Evolutionary conservation across 805 yeast species (phyloP), one percentile per base, ranked within the genome.

Genomic region (Zygosaccharomyces rouxii): DNA sequence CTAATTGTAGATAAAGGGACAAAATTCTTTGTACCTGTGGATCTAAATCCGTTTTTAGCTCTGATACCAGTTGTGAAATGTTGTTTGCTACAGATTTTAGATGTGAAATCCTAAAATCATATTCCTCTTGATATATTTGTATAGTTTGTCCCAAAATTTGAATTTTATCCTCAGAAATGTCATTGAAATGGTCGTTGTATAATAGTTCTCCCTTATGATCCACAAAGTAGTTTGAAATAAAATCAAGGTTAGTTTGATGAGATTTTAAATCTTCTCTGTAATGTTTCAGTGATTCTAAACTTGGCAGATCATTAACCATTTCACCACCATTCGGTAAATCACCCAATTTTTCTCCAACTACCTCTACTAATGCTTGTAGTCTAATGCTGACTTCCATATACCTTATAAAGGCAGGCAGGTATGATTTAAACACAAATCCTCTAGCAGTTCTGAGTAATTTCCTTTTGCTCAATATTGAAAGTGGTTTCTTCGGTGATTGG

Each of bases 381-480:
- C 45, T 50, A 5, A 64, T 54, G 19, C 51, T 47, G 4, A 55
- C 48, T 21, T 58, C 42, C n/a, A 69, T 30, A 47, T 54, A 70
- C 14, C 42, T 52, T 18, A 55, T 18, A 5, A 70, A 45, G 44
- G 61, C 56, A 3, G 67, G 67, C 29, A 62, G 55, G 50, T 68
- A 71, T 4, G 58, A 60, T 9, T 54, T 58, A 47, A 67, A 52
- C 4, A 72, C 64, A 43, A 54, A 65, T 21, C 52, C 59, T 50
- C 63, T 63, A 3, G 70, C 70, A 3, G 63, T 54, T 5, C 54
- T 52, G 22, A 72, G 51, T 3, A 67, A 55, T 31, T 67, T 67
- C 40, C 64, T 62, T 44, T 67, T 58, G 38, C 60, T 67, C 29
- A 72, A 57, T 14, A 71, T 49, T 0, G 74, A 64, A 4, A 70